These are phyloP conservation scores for Austroboletus rostrupii DNA, from an alignment of 1,284 basidiomycete species.

Conservation along the genomic window DNA sequence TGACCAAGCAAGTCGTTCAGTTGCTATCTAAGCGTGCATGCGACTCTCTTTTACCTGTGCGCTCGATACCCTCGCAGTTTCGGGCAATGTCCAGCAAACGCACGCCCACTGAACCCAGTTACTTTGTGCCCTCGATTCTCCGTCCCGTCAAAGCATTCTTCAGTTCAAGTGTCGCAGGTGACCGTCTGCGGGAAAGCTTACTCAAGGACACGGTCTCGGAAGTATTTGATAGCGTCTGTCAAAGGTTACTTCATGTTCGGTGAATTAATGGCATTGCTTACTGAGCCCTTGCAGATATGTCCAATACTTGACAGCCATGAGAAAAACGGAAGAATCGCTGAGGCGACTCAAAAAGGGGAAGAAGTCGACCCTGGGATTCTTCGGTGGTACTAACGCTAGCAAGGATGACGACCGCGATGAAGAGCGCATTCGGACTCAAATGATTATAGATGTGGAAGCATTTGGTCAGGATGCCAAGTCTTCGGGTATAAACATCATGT, in stretches of 20 bases:
- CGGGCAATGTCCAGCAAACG: constrained; percentile 76
- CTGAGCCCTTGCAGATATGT: constrained; percentile 48
- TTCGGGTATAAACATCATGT: constrained; percentile 63
- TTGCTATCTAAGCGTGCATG: constrained; percentile 77
- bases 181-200: constrained; percentile 51
- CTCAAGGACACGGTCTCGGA: constrained; percentile 54
- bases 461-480: constrained; percentile 73
- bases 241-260: constrained; percentile 45
- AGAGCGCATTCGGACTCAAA: constrained; percentile 78
- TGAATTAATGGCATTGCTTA: background rate
- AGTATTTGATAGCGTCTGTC: constrained; percentile 73
- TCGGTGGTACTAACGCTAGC: constrained; percentile 45
- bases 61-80: constrained; percentile 85
- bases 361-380: constrained; percentile 75
- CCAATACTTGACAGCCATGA: constrained; percentile 73
- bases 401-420: constrained; percentile 72
- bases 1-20: constrained; percentile 63
- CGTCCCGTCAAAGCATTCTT: constrained; percentile 82
- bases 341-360: constrained; percentile 82
- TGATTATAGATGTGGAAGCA: constrained; percentile 81
- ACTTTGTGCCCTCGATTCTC: constrained; percentile 80
- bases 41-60: constrained; percentile 82
- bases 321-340: constrained; percentile 87
- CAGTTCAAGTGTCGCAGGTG: constrained; percentile 55
- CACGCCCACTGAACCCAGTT: constrained; percentile 71